Evolutionary conservation across 2,329 filamentous ascomycete genomes (phyloP).

Genomic region (Monilinia polystroma): DNA sequence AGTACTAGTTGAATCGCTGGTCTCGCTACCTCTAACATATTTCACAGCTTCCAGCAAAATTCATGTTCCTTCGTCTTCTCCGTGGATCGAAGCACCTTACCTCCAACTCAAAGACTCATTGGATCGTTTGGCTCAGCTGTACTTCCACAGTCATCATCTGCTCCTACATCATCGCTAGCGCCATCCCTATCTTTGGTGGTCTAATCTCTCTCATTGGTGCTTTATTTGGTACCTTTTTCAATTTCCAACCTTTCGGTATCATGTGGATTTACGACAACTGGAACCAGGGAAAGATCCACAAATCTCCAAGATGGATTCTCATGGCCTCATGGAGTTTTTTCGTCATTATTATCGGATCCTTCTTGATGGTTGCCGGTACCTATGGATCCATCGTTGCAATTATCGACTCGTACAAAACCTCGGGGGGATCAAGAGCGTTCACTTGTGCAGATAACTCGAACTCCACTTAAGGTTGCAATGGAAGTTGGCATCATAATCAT

Average conservation of each 20-base stretch:
- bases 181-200: slow-evolving; percentile 55
- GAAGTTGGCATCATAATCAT: not conserved
- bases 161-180: slow-evolving; percentile 52
- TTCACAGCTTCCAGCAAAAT: slow-evolving; percentile 46
- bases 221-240: slow-evolving; percentile 19
- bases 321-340: slow-evolving; percentile 19
- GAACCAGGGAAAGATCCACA: not conserved
- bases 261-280: slow-evolving; percentile 21
- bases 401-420: not conserved
- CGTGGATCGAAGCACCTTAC: slow-evolving; percentile 52
- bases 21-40: not conserved
- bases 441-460: slow-evolving; percentile 15
- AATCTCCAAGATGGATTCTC: slow-evolving; percentile 3
- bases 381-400: slow-evolving; percentile 18
- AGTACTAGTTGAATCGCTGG: slow-evolving; percentile 25
- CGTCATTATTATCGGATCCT: not conserved
- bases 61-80: slow-evolving; percentile 55
- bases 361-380: slow-evolving; percentile 20
- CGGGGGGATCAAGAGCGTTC: slow-evolving; percentile 5
- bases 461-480: not conserved
- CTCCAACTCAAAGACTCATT: slow-evolving; percentile 51
- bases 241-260: slow-evolving; percentile 14
- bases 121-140: slow-evolving; percentile 51
- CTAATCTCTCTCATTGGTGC: slow-evolving; percentile 14
- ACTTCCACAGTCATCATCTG: slow-evolving; percentile 46